These are phyloP conservation scores for Scopulariopsis brevicaulis DNA, from an alignment of 2,329 filamentous ascomycete genomes.

Conservation along the genomic window DNA sequence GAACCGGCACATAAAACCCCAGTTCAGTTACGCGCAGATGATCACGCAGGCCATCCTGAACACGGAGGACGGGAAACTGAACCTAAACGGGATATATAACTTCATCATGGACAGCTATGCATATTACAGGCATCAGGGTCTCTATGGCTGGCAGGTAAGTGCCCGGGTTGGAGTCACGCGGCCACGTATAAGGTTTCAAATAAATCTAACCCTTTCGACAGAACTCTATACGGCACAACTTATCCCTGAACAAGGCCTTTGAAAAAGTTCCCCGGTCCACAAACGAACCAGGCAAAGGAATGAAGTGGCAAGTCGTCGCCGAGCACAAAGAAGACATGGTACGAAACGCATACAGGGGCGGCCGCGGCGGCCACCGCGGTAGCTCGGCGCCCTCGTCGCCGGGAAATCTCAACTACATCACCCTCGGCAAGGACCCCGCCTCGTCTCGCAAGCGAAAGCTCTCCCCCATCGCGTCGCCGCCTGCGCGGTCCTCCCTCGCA, in stretches of 20 bases:
- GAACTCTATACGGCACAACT: conserved; percentile 95
- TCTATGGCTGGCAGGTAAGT: conserved; percentile 82
- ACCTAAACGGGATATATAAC: conserved; percentile 83
- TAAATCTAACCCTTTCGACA: conserved; percentile 18
- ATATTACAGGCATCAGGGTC: conserved; percentile 73
- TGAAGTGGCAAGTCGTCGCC: conserved; percentile 94
- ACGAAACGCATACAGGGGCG: conserved; percentile 54
- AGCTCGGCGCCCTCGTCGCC: conserved; percentile 63
- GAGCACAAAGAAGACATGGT: conserved; percentile 82
- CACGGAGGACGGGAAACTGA: conserved; percentile 77
- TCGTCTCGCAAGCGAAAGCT: conserved; percentile 47
- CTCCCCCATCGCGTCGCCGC: conserved; percentile 43
- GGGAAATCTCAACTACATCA: conserved; percentile 48
- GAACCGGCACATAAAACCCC: conserved; percentile 85
- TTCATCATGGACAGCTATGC: conserved; percentile 88
- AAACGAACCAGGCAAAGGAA: conserved; percentile 94
- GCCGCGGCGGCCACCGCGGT: conserved; percentile 52
- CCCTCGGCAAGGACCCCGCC: conserved; percentile 36
- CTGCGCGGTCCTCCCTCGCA: conserved; percentile 35
- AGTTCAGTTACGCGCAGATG: conserved; percentile 92
- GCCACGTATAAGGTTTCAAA: not conserved
- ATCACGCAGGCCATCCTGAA: conserved; percentile 94
- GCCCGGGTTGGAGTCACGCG: not conserved
- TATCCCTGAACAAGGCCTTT: conserved; percentile 91
- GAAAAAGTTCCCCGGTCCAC: conserved; percentile 86